Evolutionary conservation across 2,329 filamentous ascomycete genomes (phyloP).

Genomic region (Aureobasidium zeae): DNA sequence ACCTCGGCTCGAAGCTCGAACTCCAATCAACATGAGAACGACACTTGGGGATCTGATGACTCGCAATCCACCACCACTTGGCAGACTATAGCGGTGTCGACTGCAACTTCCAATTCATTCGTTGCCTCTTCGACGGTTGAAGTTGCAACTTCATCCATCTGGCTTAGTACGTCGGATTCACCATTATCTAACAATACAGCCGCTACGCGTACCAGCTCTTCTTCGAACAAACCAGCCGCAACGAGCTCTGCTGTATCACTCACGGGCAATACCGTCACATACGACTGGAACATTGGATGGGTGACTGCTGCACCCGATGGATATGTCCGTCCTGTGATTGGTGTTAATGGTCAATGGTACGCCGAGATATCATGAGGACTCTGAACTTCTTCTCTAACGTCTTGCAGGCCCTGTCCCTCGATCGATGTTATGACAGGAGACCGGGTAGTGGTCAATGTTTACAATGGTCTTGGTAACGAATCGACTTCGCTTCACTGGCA

Average conservation of each 20-base stretch:
- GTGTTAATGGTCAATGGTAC: conserved; percentile 60
- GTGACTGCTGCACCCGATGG: conserved; percentile 47
- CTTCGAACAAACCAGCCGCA: background rate
- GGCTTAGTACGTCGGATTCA: background rate
- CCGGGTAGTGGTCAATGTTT: conserved; percentile 57
- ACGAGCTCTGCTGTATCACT: background rate
- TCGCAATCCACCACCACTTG: background rate
- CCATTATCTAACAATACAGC: background rate
- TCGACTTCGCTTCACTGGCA: conserved; percentile 66
- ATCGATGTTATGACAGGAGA: conserved; percentile 68
- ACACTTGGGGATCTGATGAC: too few relatives aligned
- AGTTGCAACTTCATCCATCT: background rate
- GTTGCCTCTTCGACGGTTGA: background rate
- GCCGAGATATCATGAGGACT: background rate
- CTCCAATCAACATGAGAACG: background rate
- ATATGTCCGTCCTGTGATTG: conserved; percentile 44
- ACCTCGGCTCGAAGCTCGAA: background rate
- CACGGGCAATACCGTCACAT: conserved; percentile 32
- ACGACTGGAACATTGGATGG: conserved; percentile 48
- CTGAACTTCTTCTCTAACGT: background rate
- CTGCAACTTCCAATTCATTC: background rate
- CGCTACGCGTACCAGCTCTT: background rate
- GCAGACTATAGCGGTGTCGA: background rate
- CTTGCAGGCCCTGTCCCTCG: conserved; percentile 50
- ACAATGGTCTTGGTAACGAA: conserved; percentile 56